Percentiles rank a stretch among this genome's conserved stretches.
These are phyloP conservation scores for Piper longum DNA, from an alignment of 164 flowering plant genomes.

Conservation along the genomic window DNA sequence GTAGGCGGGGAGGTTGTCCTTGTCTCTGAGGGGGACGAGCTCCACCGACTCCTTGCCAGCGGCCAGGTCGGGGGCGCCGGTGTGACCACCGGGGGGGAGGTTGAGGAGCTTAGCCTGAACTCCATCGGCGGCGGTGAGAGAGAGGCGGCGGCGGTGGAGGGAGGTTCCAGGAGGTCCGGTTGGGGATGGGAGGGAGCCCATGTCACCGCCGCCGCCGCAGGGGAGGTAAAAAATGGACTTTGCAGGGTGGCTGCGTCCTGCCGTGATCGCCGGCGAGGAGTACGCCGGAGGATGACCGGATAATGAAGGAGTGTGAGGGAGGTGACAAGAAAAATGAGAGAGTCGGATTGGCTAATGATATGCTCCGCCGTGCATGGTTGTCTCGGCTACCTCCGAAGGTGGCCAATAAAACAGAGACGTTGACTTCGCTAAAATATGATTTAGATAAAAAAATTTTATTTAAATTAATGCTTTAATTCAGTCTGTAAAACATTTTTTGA, in stretches of 20 bases:
- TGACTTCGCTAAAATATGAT: too few relatives aligned
- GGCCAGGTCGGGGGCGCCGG: neutral
- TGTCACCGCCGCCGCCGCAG: neutral
- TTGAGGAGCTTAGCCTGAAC: neutral
- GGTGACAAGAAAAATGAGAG: too few relatives aligned
- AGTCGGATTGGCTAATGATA: too few relatives aligned
- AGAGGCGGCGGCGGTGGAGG: neutral
- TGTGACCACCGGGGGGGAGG: neutral
- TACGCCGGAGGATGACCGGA: too few relatives aligned
- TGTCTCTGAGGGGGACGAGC: conserved; percentile 15
- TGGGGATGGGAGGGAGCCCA: neutral
- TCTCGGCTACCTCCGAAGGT: too few relatives aligned
- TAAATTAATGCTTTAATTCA: too few relatives aligned
- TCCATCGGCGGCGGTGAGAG: neutral
- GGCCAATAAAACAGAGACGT: too few relatives aligned
- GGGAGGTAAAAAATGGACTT: neutral
- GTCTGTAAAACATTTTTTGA: too few relatives aligned
- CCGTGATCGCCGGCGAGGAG: too few relatives aligned
- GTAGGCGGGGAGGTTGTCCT: conserved; percentile 10
- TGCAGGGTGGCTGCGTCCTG: neutral
- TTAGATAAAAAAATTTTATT: too few relatives aligned
- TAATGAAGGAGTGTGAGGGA: too few relatives aligned
- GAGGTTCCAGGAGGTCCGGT: neutral
- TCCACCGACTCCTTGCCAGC: conserved; percentile 20
- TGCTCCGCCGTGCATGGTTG: too few relatives aligned